Conservation (phyloP, 208 protist species). For the Angomonas desouzai region DNA sequence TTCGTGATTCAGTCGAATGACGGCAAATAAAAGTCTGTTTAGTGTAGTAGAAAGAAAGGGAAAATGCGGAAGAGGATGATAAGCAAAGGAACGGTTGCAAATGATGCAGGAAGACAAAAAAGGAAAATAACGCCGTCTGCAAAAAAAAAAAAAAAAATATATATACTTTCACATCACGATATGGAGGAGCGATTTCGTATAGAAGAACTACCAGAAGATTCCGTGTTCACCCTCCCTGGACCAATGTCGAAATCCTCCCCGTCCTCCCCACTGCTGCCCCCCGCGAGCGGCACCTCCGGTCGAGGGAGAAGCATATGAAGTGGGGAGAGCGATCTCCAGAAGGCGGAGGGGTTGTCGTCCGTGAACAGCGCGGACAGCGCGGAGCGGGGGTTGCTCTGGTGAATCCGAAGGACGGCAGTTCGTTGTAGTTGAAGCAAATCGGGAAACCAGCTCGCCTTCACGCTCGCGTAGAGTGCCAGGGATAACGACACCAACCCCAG, state of each 20-base stretch:
- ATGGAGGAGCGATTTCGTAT: background rate
- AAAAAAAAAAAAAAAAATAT: slow-evolving; percentile 2
- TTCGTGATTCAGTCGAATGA: too few relatives aligned
- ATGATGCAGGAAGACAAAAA: slow-evolving; percentile 8
- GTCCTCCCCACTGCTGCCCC: background rate
- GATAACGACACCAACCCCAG: slow-evolving; percentile 35
- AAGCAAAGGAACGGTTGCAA: background rate
- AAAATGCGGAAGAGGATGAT: background rate
- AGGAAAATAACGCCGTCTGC: background rate
- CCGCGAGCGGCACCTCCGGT: background rate
- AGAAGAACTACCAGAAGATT: background rate
- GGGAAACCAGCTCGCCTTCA: slow-evolving; percentile 65
- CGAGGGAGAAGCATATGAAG: slow-evolving; percentile 24
- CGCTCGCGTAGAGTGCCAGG: slow-evolving; percentile 40
- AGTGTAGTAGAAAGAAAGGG: background rate
- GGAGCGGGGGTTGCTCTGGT: slow-evolving; percentile 12
- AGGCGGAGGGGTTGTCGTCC: slow-evolving; percentile 48
- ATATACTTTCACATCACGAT: too few relatives aligned
- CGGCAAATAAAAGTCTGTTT: too few relatives aligned
- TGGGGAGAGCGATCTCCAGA: slow-evolving; percentile 48
- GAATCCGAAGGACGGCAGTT: slow-evolving; percentile 19
- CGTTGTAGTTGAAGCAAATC: slow-evolving; percentile 62
- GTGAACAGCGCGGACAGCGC: slow-evolving; percentile 31
- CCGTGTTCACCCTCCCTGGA: background rate
- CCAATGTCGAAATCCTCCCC: background rate